Base-by-base conservation (phyloP, 768 basidiomycete species). In the Grammothele lineata region DNA sequence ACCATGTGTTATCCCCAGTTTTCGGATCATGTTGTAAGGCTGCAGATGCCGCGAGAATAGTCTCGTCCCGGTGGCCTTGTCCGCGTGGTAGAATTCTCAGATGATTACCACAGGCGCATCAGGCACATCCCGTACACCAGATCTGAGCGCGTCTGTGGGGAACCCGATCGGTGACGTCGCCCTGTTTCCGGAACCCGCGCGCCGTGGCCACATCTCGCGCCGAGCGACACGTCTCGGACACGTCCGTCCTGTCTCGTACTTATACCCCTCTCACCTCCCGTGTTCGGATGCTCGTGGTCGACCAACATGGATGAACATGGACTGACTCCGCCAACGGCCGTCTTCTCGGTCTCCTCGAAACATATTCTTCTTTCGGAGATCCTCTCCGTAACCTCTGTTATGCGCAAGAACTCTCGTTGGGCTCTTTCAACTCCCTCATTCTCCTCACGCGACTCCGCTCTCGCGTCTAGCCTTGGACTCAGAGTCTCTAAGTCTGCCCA, bases 381-480 rank as follows among this genome's bases (percentile, higher is more conserved):
- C 51, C 77, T 93, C 41, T 75, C 89, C 15, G 90, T 98, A 55
- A 96, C 92, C 27, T 87, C 90, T 2, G 78, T 82, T 17, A 98
- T 99, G 94, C 88, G 95, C 65, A 92, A 93, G 73, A 98, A 98
- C 69, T 92, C 94, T 37, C 81, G 96, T 36, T 97, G 95, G 95
- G 87, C 94, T 15, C 81, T 87, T 11, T 78, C 78, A 37, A 77
- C 75, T 43, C 78, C 82, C 58, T 78, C 77, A 21, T 73, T 80
- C 58, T 73, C 58, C 35, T 68, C 78, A 40, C 74, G 79, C 53
- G 85, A 85, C 59, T 77, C 83, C 17, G 76, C 80, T 2, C 68
- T 92, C 33, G 86, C 86, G 38, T 84, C 74, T 59, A 85, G 83
- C 57, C 77, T 87, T 34, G 88, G 88, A 23, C 76, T 89, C 37